A percentile compares a stretch with the other conserved stretches of the same genome.
Conservation (phyloP, 2,329 filamentous ascomycete genomes). For the Dendryphion nanum region DNA sequence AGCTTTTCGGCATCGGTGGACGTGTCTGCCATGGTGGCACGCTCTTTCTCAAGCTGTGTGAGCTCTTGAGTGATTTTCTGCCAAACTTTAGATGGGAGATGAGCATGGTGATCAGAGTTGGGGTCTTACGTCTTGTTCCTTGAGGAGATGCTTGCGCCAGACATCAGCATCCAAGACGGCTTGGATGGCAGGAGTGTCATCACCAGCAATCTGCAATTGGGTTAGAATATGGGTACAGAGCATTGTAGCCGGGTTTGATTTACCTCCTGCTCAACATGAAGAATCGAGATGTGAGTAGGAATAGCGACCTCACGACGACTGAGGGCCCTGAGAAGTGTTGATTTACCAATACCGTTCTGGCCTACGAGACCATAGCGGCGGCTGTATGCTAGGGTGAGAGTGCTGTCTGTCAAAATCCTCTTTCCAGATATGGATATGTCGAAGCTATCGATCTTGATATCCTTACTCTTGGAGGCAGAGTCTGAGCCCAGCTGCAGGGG, state of each 20-base stretch:
- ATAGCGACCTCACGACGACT: slow-evolving; percentile 92
- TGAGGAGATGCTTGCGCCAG: slow-evolving; percentile 92
- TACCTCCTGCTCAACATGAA: slow-evolving; percentile 98
- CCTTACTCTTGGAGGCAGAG: slow-evolving; percentile 80
- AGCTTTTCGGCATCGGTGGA: slow-evolving; percentile 83
- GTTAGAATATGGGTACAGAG: slow-evolving; percentile 1
- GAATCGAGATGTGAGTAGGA: slow-evolving; percentile 95
- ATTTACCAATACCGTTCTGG: slow-evolving; percentile 91
- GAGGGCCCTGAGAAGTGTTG: slow-evolving; percentile 87
- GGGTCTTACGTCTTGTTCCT: slow-evolving; percentile 73
- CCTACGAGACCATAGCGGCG: slow-evolving; percentile 95
- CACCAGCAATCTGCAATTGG: slow-evolving; percentile 72
- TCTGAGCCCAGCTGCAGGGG: slow-evolving; percentile 81
- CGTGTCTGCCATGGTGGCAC: slow-evolving; percentile 82
- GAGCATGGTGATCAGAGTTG: neutral
- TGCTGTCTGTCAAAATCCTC: slow-evolving; percentile 88
- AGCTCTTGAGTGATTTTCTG: slow-evolving; percentile 76
- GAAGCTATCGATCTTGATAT: slow-evolving; percentile 95
- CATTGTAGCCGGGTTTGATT: too few relatives aligned
- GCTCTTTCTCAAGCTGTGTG: slow-evolving; percentile 71
- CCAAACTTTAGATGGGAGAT: slow-evolving; percentile 7
- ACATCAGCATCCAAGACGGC: slow-evolving; percentile 97
- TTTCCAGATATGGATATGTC: slow-evolving; percentile 89
- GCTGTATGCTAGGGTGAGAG: slow-evolving; percentile 84
- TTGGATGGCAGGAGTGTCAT: slow-evolving; percentile 92